Percentiles rank a stretch among this genome's conserved stretches.
phyloP scores from a whole-genome alignment of 2,329 filamentous ascomycete genomes.

The Sporothrix dimorphospora region DNA sequence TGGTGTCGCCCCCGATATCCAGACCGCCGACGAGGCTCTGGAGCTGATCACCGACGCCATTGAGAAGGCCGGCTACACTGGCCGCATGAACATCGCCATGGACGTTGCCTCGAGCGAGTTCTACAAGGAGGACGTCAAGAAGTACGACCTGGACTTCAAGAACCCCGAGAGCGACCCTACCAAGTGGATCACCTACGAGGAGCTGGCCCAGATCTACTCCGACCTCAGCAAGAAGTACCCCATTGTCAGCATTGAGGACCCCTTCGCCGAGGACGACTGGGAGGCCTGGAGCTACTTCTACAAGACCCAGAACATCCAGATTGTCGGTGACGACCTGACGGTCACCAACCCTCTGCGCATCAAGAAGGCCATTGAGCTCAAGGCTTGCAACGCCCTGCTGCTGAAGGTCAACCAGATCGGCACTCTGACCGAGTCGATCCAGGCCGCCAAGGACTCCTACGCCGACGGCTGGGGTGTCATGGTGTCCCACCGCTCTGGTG shows the following conservation, averaged over 20 bases:
- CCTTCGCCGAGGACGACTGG: constrained; percentile 99
- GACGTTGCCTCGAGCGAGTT: constrained; percentile 99
- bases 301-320: constrained; percentile 98
- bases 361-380: constrained; percentile 99
- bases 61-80: constrained; percentile 91
- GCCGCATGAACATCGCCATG: constrained; percentile 97
- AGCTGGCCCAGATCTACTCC: constrained; percentile 91
- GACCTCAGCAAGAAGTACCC: constrained; percentile 91
- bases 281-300: constrained; percentile 99
- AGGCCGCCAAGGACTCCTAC: constrained; percentile 98
- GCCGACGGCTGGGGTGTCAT: constrained; percentile 97
- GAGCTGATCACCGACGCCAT: constrained; percentile 95
- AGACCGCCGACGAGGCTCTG: constrained; percentile 94
- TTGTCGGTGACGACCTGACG: constrained; percentile 97
- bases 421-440: constrained; percentile 97
- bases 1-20: constrained; percentile 98
- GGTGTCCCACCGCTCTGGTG: constrained; percentile 98
- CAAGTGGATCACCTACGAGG: constrained; percentile 99
- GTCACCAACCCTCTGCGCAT: constrained; percentile 99
- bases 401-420: constrained; percentile 99
- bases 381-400: constrained; percentile 96
- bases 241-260: constrained; percentile 98
- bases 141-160: constrained; percentile 99
- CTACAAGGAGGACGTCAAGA: constrained; percentile 97
- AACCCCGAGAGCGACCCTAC: constrained; percentile 93